Percentiles rank a stretch among this genome's conserved stretches.
Evolutionary conservation across 805 yeast species (phyloP).

Genomic region (Zygoascus tannicola): DNA sequence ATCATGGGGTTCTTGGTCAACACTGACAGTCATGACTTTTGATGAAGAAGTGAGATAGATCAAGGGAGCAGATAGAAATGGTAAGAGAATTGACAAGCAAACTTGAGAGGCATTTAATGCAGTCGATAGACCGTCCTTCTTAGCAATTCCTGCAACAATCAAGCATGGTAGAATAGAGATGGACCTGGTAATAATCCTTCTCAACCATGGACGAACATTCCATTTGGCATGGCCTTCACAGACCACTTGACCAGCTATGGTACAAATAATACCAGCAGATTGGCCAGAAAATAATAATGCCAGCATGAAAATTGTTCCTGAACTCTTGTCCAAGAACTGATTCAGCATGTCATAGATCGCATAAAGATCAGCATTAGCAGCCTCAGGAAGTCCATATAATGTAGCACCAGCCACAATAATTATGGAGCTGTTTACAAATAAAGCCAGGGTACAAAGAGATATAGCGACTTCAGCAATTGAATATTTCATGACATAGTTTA

Average conservation of each 20-base stretch:
- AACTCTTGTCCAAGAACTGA: conserved; percentile 54
- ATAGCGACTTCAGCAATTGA: conserved; percentile 63
- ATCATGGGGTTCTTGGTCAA: conserved; percentile 1
- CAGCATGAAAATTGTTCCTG: conserved; percentile 76
- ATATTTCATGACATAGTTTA: conserved; percentile 59
- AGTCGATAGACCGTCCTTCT: conserved; percentile 57
- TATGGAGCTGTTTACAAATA: conserved; percentile 80
- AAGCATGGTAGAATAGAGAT: conserved; percentile 79
- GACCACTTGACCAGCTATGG: conserved; percentile 68
- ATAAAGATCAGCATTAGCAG: conserved; percentile 68
- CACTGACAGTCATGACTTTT: conserved; percentile 45
- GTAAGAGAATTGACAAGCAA: conserved; percentile 68
- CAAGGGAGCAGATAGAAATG: conserved; percentile 77
- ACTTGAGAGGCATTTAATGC: conserved; percentile 85
- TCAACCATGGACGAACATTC: conserved; percentile 69
- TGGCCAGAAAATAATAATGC: conserved; percentile 61
- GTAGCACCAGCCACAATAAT: conserved; percentile 76
- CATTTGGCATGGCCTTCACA: conserved; percentile 84
- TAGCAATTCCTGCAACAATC: conserved; percentile 59
- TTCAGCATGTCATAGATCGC: conserved; percentile 62
- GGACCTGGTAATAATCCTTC: conserved; percentile 67
- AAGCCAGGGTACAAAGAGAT: conserved; percentile 68
- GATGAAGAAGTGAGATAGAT: conserved; percentile 70
- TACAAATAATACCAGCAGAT: background rate
- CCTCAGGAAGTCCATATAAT: conserved; percentile 58